Evolutionary conservation across 2,329 filamentous ascomycete species (phyloP).

Genomic region (Phialophora macrospora): DNA sequence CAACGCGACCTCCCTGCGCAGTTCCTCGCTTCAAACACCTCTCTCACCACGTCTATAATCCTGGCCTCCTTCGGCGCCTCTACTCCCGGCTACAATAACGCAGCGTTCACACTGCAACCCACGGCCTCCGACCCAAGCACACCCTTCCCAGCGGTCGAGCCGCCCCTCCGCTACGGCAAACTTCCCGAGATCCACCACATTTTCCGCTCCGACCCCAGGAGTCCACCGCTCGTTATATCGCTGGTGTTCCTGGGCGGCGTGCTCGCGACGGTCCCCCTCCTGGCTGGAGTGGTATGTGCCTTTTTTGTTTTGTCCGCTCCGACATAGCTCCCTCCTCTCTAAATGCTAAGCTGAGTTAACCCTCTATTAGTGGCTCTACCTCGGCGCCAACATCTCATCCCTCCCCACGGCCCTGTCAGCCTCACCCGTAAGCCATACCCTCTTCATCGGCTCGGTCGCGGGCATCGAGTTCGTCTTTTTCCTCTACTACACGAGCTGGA

Average conservation of each 20-base stretch:
- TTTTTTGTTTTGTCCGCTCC: neutral
- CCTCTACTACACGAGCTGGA: slow-evolving; percentile 92
- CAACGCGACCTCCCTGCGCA: slow-evolving; percentile 88
- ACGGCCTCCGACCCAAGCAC: slow-evolving; percentile 63
- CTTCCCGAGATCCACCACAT: slow-evolving; percentile 86
- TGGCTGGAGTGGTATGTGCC: slow-evolving; percentile 70
- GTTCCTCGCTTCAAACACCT: slow-evolving; percentile 65
- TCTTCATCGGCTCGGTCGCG: slow-evolving; percentile 86
- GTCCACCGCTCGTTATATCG: slow-evolving; percentile 78
- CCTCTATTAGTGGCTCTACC: slow-evolving; percentile 69
- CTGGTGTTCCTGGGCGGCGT: slow-evolving; percentile 77
- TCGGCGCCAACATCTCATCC: slow-evolving; percentile 84
- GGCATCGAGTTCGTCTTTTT: slow-evolving; percentile 92
- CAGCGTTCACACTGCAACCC: slow-evolving; percentile 75
- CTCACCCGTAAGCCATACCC: slow-evolving; percentile 77
- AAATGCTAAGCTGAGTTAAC: neutral
- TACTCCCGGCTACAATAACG: slow-evolving; percentile 67
- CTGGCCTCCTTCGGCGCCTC: slow-evolving; percentile 80
- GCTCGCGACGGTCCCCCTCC: slow-evolving; percentile 71
- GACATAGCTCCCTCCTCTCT: neutral
- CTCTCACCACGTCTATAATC: slow-evolving; percentile 79
- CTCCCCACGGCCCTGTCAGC: slow-evolving; percentile 73
- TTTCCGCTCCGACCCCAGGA: slow-evolving; percentile 79
- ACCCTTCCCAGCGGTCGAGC: slow-evolving; percentile 65
- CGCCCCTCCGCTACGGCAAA: slow-evolving; percentile 81